Evolutionary conservation across 2,329 filamentous ascomycete genomes (phyloP), one percentile per base, ranked within the genome.

Genomic region (Pseudocercospora eumusae): DNA sequence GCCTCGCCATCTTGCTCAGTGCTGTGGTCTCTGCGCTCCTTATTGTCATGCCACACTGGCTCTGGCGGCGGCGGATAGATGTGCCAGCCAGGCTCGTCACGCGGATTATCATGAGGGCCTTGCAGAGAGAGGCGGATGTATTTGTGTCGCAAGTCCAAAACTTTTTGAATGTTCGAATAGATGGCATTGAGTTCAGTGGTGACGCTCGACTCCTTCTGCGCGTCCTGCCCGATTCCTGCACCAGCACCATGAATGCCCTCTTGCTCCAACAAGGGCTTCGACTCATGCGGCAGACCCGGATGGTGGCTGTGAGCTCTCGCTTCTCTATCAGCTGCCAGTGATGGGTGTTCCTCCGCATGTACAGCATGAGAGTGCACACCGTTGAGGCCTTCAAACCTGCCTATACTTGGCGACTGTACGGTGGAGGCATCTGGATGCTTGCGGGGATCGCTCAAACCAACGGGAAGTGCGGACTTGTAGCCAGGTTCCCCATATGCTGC

Each of bases 41-140:
- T 73, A 59, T 75, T 71, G 36, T 75, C 72, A 56, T 88, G 84
- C 93, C 95, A 98, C 2, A 91, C 91, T 15, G 95, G 95, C 71
- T 96, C 91, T 5, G 93, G 95, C 4, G 93, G 93, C 13, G 91
- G 87, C 9, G 95, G 95, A 71, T 98, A 98, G 49, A 99, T 91
- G 58, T 84, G 83, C 93, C 93, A 99, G 55, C 82, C 84, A 0
- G 88, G 83, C 18, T 89, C 85, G 74, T 98, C 92, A 70, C 92
- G 92, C 0, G 95, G 95, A 69, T 98, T 97, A 73, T 96, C 91
- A 11, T 86, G 84, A 7, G 88, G 84, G 9, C 89, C 85, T 73
- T 99, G 95, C 20, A 93, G 80, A 0, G 95, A 98, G 15, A 97
- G 78, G 1, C 86, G 81, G 57, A 98, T 91, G 76, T 98, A 99